A percentile compares a stretch with the other conserved stretches of the same genome.
Conservation (phyloP, 2,329 filamentous ascomycete species). For the Alternaria novae-zelandiae region DNA sequence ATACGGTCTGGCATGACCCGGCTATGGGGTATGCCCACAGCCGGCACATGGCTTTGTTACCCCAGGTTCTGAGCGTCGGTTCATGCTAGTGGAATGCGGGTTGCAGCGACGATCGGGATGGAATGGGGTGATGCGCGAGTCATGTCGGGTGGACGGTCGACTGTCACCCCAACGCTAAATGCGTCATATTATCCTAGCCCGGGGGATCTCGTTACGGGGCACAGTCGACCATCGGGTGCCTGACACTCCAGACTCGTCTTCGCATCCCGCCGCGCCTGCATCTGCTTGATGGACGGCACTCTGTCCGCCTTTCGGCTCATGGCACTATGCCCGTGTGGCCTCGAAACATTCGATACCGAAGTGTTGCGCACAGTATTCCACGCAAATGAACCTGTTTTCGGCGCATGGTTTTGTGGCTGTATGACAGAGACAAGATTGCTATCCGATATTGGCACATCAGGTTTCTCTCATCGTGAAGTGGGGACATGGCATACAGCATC, state of each 20-base stretch:
- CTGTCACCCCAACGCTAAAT: constrained; percentile 11
- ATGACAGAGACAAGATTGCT: not conserved
- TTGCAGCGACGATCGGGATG: constrained; percentile 2
- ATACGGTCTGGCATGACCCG: not conserved
- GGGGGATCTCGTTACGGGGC: not conserved
- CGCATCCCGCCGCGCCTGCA: not conserved
- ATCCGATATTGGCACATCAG: not conserved
- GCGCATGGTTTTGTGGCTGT: not conserved
- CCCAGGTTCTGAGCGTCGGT: not conserved
- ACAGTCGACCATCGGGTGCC: not conserved
- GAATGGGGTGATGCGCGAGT: constrained; percentile 1
- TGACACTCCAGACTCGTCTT: not conserved
- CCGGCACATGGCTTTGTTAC: not conserved
- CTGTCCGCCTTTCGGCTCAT: not conserved
- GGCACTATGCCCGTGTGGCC: not conserved
- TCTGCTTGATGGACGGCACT: not conserved
- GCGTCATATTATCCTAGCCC: not conserved
- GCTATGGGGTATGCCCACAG: not conserved
- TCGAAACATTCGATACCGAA: not conserved
- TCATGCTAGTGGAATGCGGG: constrained; percentile 3
- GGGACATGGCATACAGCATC: not conserved
- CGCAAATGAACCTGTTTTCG: not conserved
- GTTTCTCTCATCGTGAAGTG: not conserved
- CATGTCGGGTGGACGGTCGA: constrained; percentile 1
- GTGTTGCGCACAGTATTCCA: not conserved